Conservation (phyloP, 2,329 filamentous ascomycete genomes). For the Falciphora oryzae region DNA sequence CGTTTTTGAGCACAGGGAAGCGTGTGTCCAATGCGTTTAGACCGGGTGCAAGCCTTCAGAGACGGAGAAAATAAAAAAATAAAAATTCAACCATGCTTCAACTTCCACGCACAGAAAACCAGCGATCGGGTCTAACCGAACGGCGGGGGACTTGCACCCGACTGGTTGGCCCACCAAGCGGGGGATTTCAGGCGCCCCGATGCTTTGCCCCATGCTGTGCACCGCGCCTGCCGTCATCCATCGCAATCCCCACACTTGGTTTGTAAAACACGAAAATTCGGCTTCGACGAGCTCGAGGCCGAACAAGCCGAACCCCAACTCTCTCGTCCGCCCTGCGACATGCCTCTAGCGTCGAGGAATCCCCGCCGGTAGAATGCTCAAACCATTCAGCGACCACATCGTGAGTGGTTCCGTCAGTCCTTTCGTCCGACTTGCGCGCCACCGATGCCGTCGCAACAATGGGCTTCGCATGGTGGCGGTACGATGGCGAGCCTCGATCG, state of each 20-base stretch:
- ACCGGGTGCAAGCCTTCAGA: too few relatives aligned
- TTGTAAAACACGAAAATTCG: not conserved
- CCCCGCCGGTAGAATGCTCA: slow-evolving; percentile 32
- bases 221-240: not conserved
- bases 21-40: too few relatives aligned
- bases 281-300: not conserved
- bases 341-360: slow-evolving; percentile 19
- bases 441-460: slow-evolving; percentile 22
- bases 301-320: not conserved
- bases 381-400: slow-evolving; percentile 28
- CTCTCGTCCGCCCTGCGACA: not conserved
- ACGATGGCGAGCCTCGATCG: slow-evolving; percentile 39
- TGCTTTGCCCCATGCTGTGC: not conserved
- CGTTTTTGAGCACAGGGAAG: too few relatives aligned
- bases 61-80: too few relatives aligned
- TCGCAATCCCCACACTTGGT: not conserved
- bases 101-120: too few relatives aligned
- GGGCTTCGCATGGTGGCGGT: slow-evolving; percentile 19
- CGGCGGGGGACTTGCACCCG: too few relatives aligned
- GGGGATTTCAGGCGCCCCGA: not conserved
- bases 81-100: too few relatives aligned
- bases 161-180: not conserved
- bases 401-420: slow-evolving; percentile 4
- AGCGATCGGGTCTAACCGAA: not conserved
- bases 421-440: slow-evolving; percentile 44